Base-by-base conservation (phyloP, 805 yeast species). In the Candida montana region DNA sequence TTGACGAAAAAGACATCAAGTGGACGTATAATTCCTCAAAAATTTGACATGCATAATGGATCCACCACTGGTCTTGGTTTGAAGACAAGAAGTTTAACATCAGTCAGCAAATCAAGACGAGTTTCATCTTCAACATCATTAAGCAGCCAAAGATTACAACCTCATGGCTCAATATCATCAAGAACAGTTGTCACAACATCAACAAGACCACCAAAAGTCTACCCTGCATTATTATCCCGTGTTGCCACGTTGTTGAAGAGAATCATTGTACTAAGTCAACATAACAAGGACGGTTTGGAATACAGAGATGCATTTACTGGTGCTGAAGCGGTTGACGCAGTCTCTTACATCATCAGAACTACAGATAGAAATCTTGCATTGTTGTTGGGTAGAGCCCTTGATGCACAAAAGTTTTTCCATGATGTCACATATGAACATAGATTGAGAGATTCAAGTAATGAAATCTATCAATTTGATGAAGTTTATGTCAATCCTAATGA, bases 381-480 rank as follows among this genome's bases (percentile, higher is more conserved):
- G 35, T 67, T 93, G 27, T 65, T 93, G 37, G 99, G 98, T 23
- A 72, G 99, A 49, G 81, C 97, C 0, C 67, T 93, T 41, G 98
- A 93, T 64, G 95, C 96, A 1, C 98, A 93, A 54, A 86, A 86
- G 59, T 77, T 88, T 42, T 89, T 93, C 63, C 96, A 88, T 57
- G 99, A 93, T 64, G 97, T 90, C 20, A 85, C 96, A 0, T 91
- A 91, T 63, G 95, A 89, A 53, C 98, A 90, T 59, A 72, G 97
- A 37, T 69, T 93, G 40, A 72, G 99, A 50, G 99, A 93, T 63
- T 85, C 95, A 0, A 74, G 72, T 17, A 77, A 74, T 55, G 99
- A 93, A 61, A 85, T 91, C 19, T 93, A 91, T 61, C 95, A 86
- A 52, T 86, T 91, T 54, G 76, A 76, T 36, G 81, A 79, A 45